Evolutionary conservation across 2,329 filamentous ascomycete genomes (phyloP), one percentile per base, ranked within the genome.

Genomic region (Septoria linicola): DNA sequence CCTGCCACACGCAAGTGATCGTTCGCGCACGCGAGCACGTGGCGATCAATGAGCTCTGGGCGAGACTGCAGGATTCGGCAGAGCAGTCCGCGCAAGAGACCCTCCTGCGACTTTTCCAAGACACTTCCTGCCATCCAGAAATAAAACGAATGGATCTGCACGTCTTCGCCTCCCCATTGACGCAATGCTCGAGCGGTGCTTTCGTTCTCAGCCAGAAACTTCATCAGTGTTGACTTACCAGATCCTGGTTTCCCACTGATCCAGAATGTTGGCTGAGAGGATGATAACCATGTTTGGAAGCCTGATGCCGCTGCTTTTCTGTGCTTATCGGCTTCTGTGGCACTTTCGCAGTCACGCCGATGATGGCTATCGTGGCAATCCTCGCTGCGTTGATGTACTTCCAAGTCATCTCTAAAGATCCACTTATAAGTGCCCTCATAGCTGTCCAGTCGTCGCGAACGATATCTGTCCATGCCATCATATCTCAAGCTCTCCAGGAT

Each of bases 221-320:
- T 46, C 49, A 51, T 51, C 30, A 51, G 23, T 6, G 49, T 51
- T 1, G 49, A 51, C 27, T 51, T 51, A 3, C 49, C 49, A 13
- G 49, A 51, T 21, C 49, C 49, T 20, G 49, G 20, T 17, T 51
- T 40, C 2, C 49, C 49, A 10, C 25, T 30, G 11, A 51, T 23
- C 49, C 49, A 51, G n/a, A 46, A 51, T 2, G 44, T 27, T 2
- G 37, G 17, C 19, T 37, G 11, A 13, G 42, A 21, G 11, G n/a
- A 2, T 16, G 17, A 11, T 6, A 46, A 19, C 45, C 37, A 48
- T 8, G 21, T 13, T 11, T 8, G 34, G 14, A 48, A 46, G 11
- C 14, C 11, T 6, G 13, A 6, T 25, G 42, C 19, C 8, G 17
- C 8, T 13, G 11, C 8, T n/a, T 25, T 37, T 8, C 14, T 30